Evolutionary conservation across 768 basidiomycete species (phyloP), one percentile per base, ranked within the genome.

Genomic region (Tylopilus intermedius): DNA sequence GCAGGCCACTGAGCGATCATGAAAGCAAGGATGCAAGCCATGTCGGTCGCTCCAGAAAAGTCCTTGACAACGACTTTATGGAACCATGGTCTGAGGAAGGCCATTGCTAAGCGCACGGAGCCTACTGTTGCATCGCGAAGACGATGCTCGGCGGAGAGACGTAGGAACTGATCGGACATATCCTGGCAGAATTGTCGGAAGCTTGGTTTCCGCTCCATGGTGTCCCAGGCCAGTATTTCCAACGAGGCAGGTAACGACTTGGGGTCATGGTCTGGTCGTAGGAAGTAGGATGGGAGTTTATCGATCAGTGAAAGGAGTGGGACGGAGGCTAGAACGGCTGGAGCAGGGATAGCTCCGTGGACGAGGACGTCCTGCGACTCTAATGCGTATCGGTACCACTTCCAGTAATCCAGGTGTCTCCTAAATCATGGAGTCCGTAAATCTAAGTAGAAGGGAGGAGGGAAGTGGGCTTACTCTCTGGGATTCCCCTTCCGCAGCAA

Each of bases 311-410:
- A 74, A 38, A 81, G 72, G 46, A 90, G 77, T 1, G 88, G 86
- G 22, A 90, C 72, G 14, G 88, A 89, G 15, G 84, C 72, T 18
- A 86, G 73, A 51, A 90, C 79, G 8, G 86, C 85, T 21, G 74
- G 71, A 21, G 76, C 72, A 32, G 88, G 85, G 54, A 90, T 79
- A 59, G 77, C 79, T 29, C 83, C 84, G 62, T 84, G 75, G 37
- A 89, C 77, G 51, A 90, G 81, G 32, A 88, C 86, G 53, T 82
- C 79, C 63, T 90, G 88, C 9, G 88, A 83, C 62, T 90, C 88
- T 53, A 83, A 72, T 9, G 85, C 83, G 62, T 82, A 86, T 53
- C 80, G 80, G 54, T 83, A 80, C 88, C 87, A 90, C 67, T 83
- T 86, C 82, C 82, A 83, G 64, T 87, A 80, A 56, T 84, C 79